These are phyloP conservation scores for Platanthera guangdongensis DNA, from an alignment of 106 monocot species.

Conservation along the genomic window DNA sequence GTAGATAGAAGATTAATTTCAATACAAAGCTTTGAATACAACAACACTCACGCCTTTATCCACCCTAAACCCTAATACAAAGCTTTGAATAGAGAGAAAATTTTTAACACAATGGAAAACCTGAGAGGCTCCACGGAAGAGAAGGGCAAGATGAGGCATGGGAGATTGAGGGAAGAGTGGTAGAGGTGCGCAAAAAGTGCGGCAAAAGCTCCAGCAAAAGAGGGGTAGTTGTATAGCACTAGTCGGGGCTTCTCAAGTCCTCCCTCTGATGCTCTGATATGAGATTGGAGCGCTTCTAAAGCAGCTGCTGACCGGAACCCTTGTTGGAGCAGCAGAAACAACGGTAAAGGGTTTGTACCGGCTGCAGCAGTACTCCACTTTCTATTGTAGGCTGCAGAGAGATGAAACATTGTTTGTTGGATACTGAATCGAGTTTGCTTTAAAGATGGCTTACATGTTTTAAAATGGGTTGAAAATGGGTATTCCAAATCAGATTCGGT, in stretches of 20 bases:
- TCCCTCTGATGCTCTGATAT: constrained; percentile 3
- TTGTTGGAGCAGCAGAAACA: background rate
- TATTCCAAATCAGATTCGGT: too few species aligned
- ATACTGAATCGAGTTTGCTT: too few species aligned
- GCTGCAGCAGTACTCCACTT: background rate
- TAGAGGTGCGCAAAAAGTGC: constrained; percentile 60
- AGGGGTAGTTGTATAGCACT: constrained; percentile 75
- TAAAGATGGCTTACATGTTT: too few species aligned
- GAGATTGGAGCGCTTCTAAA: constrained; percentile 31
- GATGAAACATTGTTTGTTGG: background rate
- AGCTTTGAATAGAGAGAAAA: background rate
- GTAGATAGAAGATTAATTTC: background rate
- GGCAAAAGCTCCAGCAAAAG: constrained; percentile 56
- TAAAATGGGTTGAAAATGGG: too few species aligned
- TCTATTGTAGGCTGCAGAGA: background rate
- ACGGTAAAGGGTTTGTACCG: background rate
- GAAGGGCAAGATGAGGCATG: constrained; percentile 61
- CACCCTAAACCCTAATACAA: background rate
- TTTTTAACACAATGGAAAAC: constrained; percentile 5
- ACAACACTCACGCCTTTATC: too few species aligned
- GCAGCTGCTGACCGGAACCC: constrained; percentile 41
- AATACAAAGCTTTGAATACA: background rate
- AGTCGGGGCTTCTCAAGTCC: constrained; percentile 8
- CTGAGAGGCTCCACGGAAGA: constrained; percentile 62
- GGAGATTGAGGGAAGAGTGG: constrained; percentile 38